Evolutionary conservation across 257 asterid genomes (phyloP).

Genomic region (Nicotiana benthamiana): DNA sequence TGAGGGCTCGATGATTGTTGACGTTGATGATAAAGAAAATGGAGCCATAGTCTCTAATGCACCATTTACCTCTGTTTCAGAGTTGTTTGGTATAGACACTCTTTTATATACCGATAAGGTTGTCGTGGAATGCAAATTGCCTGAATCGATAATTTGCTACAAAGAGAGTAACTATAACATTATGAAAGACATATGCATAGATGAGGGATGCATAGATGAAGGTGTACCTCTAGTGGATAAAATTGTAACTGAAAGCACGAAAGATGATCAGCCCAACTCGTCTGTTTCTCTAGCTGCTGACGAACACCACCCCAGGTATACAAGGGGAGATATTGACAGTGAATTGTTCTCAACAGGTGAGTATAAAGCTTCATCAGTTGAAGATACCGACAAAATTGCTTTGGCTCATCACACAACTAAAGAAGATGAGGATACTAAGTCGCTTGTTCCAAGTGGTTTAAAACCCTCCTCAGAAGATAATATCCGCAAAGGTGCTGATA

Average conservation of each 20-base stretch:
- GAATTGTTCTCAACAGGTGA: conserved; percentile 20
- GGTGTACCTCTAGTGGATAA: conserved; percentile 41
- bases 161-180: conserved; percentile 30
- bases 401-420: conserved; percentile 13
- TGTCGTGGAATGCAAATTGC: conserved; percentile 43
- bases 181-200: conserved; percentile 75
- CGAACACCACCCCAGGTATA: conserved; percentile 11
- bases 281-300: conserved; percentile 19
- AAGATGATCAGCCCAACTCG: conserved; percentile 21
- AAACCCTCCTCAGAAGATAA: conserved; percentile 17
- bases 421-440: conserved; percentile 15
- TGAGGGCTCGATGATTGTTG: conserved; percentile 16
- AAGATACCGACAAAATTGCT: conserved; percentile 6
- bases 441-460: conserved; percentile 11
- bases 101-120: conserved; percentile 35
- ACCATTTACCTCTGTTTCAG: conserved; percentile 16
- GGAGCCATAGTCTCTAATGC: conserved; percentile 23
- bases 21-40: conserved; percentile 14
- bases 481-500: conserved; percentile 8
- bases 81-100: conserved; percentile 15
- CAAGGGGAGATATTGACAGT: conserved; percentile 16
- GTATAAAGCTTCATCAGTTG: conserved; percentile 10
- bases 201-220: conserved; percentile 74
- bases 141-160: conserved; percentile 49
- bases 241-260: conserved; percentile 20